A percentile compares a stretch with the other conserved stretches of the same genome.
Conservation (phyloP, 495 filamentous ascomycete genomes). For the Trichoderma orchidacearum region DNA sequence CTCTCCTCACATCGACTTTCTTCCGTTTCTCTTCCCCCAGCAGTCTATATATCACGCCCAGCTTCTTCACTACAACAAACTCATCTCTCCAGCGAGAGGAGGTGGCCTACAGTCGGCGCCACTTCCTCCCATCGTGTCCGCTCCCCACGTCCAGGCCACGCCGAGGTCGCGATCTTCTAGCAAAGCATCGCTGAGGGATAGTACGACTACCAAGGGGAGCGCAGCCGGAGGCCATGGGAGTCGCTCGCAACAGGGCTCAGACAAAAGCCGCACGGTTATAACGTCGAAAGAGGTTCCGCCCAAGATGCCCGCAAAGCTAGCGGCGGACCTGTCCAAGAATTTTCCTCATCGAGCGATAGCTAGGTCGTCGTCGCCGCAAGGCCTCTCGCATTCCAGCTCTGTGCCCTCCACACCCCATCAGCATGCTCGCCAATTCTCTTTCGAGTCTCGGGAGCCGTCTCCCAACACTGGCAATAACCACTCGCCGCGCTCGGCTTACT, state of each 20-base stretch:
- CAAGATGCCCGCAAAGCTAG: constrained; percentile 37
- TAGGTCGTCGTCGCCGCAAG: constrained; percentile 18
- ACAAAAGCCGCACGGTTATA: constrained; percentile 41
- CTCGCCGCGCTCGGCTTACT: constrained; percentile 82
- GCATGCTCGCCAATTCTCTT: constrained; percentile 69
- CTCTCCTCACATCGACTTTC: constrained; percentile 25
- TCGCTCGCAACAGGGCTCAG: constrained; percentile 24
- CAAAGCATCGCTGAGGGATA: constrained; percentile 37
- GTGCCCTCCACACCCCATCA: constrained; percentile 92
- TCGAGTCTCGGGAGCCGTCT: constrained; percentile 75
- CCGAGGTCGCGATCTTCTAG: constrained; percentile 36
- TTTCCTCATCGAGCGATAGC: constrained; percentile 13
- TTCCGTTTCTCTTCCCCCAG: constrained; percentile 31
- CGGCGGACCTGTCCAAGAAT: constrained; percentile 10
- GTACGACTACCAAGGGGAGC: constrained; percentile 15
- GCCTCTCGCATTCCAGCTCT: constrained; percentile 65
- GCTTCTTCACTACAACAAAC: constrained; percentile 40
- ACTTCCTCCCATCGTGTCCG: constrained; percentile 29
- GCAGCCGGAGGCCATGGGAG: constrained; percentile 41
- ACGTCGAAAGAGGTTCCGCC: constrained; percentile 31
- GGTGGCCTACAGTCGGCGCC: constrained; percentile 31
- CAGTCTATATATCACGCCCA: constrained; percentile 37
- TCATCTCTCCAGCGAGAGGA: constrained; percentile 35
- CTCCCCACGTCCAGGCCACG: constrained; percentile 31
- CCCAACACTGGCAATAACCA: constrained; percentile 60